phyloP scores from a whole-genome alignment of 768 basidiomycete genomes.

The Suillus paluster region DNA sequence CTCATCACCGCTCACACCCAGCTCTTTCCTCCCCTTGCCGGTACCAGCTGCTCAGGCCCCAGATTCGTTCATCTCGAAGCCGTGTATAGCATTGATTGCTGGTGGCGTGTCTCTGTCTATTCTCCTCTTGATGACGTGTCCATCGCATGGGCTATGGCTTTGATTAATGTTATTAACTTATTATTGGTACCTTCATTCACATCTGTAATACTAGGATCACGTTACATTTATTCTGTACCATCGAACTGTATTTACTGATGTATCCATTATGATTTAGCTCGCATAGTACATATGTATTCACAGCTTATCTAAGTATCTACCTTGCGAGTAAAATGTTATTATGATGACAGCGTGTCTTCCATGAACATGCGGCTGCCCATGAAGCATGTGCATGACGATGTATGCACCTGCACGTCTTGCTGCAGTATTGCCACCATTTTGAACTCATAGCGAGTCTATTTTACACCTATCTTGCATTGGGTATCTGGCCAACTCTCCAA shows the following conservation, averaged over 20 bases:
- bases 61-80: not conserved
- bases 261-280: not conserved
- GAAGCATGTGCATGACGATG: no score
- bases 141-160: not conserved
- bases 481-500: not conserved
- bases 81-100: not conserved
- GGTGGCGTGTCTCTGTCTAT: not conserved
- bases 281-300: not conserved
- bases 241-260: not conserved
- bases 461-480: not conserved
- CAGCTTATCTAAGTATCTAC: not conserved
- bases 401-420: not conserved
- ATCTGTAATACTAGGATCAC: not conserved
- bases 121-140: not conserved
- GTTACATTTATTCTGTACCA: not conserved
- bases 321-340: not conserved
- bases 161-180: not conserved
- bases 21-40: slow-evolving; percentile 1
- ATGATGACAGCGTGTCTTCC: no score
- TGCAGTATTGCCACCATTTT: not conserved
- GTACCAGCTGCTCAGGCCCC: slow-evolving; percentile 1
- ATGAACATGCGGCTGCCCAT: not conserved
- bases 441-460: not conserved
- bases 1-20: not conserved
- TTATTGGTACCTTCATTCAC: not conserved